Evolutionary conservation across 148 eudicot genomes (phyloP).

Genomic region (Bassia scoparia): DNA sequence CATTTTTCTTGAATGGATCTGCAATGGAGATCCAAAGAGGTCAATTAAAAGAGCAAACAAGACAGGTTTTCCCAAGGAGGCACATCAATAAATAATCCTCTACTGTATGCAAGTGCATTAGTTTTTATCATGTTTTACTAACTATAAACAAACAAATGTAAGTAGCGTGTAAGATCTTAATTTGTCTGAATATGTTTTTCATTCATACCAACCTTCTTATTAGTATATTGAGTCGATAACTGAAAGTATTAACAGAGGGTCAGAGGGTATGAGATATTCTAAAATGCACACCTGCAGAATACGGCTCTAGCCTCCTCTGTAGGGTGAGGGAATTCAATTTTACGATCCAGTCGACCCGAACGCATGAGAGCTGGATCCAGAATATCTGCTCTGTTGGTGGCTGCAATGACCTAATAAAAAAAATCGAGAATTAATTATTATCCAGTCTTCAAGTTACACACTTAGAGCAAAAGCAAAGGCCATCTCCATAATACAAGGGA

Average conservation of each 20-base stretch:
- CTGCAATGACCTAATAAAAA: conserved; percentile 73
- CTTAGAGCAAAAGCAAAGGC: neutral
- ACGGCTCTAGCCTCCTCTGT: conserved; percentile 97
- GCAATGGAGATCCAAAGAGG: neutral
- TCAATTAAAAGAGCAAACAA: neutral
- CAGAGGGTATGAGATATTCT: neutral
- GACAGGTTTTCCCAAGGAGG: neutral
- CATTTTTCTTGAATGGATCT: conserved; percentile 99
- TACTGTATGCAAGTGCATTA: no score
- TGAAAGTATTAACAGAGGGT: no score
- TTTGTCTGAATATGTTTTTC: no score
- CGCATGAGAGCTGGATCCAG: conserved; percentile 95
- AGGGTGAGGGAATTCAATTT: conserved; percentile 99
- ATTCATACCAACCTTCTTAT: no score
- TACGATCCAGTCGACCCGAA: conserved; percentile 95
- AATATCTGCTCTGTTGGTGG: conserved; percentile 95
- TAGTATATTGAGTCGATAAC: no score
- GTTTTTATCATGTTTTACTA: no score
- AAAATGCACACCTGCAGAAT: conserved; percentile 67
- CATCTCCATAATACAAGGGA: no score
- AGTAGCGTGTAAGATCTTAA: no score
- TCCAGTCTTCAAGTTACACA: neutral
- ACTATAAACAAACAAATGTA: no score
- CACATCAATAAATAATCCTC: neutral
- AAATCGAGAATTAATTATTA: conserved; percentile 1